Conservation (phyloP, 2,329 filamentous ascomycete genomes). For the Leptographium wingfieldii region DNA sequence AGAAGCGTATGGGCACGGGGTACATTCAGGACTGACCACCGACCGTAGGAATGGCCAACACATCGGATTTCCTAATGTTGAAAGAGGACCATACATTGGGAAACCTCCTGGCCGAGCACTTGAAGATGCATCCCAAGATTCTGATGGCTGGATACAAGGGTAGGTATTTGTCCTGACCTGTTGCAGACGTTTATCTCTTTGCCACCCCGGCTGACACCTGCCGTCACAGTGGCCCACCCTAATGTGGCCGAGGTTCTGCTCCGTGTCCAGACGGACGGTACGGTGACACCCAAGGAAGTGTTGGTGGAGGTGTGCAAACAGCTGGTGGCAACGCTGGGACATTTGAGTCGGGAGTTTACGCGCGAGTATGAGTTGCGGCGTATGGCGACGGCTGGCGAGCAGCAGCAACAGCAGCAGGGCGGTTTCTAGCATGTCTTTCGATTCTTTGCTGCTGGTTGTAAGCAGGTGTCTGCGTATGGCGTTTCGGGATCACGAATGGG, state of each 20-base stretch:
- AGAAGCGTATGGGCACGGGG: not conserved
- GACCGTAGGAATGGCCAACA: conserved; percentile 72
- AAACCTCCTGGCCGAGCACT: conserved; percentile 75
- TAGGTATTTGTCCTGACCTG: conserved; percentile 22
- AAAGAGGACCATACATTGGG: conserved; percentile 96
- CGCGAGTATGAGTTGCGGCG: conserved; percentile 84
- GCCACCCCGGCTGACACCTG: not conserved
- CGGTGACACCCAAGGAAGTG: conserved; percentile 77
- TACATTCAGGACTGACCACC: not conserved
- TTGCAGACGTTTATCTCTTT: not conserved
- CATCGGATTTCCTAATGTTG: conserved; percentile 87
- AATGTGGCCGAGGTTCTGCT: conserved; percentile 53
- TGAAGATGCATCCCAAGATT: conserved; percentile 74
- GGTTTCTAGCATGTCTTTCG: not conserved
- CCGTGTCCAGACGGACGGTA: conserved; percentile 84
- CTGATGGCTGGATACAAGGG: conserved; percentile 88
- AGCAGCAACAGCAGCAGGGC: conserved; percentile 22
- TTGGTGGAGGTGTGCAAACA: conserved; percentile 70
- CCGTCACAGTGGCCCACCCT: conserved; percentile 37
- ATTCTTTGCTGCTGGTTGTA: not conserved
- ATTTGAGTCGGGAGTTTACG: conserved; percentile 76
- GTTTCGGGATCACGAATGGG: not conserved
- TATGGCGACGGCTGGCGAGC: conserved; percentile 59
- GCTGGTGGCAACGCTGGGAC: conserved; percentile 68
- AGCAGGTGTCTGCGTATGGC: not conserved